Conservation (phyloP, 2,329 filamentous ascomycete species). For the Aspergillus fischeri region DNA sequence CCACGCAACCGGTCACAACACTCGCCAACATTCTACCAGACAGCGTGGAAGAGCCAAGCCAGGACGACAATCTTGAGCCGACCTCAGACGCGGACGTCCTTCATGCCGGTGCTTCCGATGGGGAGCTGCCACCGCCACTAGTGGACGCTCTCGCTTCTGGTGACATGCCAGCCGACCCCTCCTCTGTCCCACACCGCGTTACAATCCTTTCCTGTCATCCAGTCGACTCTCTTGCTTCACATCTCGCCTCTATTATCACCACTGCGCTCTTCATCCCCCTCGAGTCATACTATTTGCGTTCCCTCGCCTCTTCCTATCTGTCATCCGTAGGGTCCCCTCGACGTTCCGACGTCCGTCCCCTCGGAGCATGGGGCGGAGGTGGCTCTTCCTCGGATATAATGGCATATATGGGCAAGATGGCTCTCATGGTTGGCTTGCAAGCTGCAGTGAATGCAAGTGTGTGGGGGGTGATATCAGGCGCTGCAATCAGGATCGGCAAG, state of each 20-base stretch:
- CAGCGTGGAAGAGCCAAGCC: slow-evolving; percentile 26
- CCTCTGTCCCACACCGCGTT: slow-evolving; percentile 31
- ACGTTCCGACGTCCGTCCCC: slow-evolving; percentile 27
- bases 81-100: slow-evolving; percentile 9
- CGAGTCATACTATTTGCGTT: slow-evolving; percentile 39
- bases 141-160: slow-evolving; percentile 16
- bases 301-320: slow-evolving; percentile 36
- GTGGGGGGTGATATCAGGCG: slow-evolving; percentile 35
- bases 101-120: slow-evolving; percentile 11
- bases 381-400: slow-evolving; percentile 25
- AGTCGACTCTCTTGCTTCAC: slow-evolving; percentile 40
- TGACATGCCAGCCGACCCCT: slow-evolving; percentile 7
- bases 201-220: slow-evolving; percentile 42
- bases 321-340: slow-evolving; percentile 23
- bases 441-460: slow-evolving; percentile 33
- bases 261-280: slow-evolving; percentile 38
- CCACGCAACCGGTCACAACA: slow-evolving; percentile 8
- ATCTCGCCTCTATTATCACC: slow-evolving; percentile 36
- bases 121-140: slow-evolving; percentile 14
- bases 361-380: slow-evolving; percentile 35
- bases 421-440: slow-evolving; percentile 36
- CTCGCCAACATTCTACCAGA: slow-evolving; percentile 28
- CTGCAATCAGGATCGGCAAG: slow-evolving; percentile 37
- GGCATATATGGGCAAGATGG: slow-evolving; percentile 34
- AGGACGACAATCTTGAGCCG: slow-evolving; percentile 17